Percentiles rank a stretch among this genome's conserved stretches.
Conservation (phyloP, 768 basidiomycete genomes). For the Naganishia randhawae region DNA sequence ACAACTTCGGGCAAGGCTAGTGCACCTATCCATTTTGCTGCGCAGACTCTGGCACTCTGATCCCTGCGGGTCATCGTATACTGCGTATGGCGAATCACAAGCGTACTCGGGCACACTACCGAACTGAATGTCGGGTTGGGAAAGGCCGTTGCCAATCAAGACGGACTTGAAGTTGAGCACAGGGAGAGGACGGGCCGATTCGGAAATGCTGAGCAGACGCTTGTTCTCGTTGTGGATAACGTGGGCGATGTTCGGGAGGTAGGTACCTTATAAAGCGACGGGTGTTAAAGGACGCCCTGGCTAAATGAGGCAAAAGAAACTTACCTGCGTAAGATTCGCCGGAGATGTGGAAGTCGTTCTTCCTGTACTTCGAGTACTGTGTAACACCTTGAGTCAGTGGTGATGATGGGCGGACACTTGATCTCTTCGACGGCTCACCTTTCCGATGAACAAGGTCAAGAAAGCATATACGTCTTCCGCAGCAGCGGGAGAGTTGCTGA, state of each 20-base stretch:
- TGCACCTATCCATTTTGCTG: constrained; percentile 68
- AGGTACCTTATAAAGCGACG: constrained; percentile 54
- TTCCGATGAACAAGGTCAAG: constrained; percentile 44
- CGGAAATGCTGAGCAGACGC: constrained; percentile 49
- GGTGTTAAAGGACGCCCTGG: neutral
- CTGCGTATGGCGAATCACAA: constrained; percentile 57
- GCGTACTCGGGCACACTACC: constrained; percentile 66
- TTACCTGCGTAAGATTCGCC: constrained; percentile 56
- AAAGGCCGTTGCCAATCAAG: constrained; percentile 66
- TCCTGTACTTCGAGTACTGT: constrained; percentile 44
- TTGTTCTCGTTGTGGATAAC: constrained; percentile 75
- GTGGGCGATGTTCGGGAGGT: constrained; percentile 75
- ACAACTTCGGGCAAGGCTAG: constrained; percentile 67
- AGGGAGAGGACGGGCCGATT: constrained; percentile 46
- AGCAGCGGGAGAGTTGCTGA: constrained; percentile 76
- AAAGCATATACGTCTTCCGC: constrained; percentile 72
- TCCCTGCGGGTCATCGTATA: constrained; percentile 65
- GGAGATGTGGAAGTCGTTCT: constrained; percentile 50
- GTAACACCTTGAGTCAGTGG: constrained; percentile 19
- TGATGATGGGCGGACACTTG: neutral
- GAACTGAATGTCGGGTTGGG: constrained; percentile 78
- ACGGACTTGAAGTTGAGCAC: constrained; percentile 78
- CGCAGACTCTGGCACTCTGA: constrained; percentile 64
- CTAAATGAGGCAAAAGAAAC: neutral
- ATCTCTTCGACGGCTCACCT: constrained; percentile 64